Evolutionary conservation across 805 yeast species (phyloP), one percentile per base, ranked within the genome.

Genomic region (Candida boleticola): DNA sequence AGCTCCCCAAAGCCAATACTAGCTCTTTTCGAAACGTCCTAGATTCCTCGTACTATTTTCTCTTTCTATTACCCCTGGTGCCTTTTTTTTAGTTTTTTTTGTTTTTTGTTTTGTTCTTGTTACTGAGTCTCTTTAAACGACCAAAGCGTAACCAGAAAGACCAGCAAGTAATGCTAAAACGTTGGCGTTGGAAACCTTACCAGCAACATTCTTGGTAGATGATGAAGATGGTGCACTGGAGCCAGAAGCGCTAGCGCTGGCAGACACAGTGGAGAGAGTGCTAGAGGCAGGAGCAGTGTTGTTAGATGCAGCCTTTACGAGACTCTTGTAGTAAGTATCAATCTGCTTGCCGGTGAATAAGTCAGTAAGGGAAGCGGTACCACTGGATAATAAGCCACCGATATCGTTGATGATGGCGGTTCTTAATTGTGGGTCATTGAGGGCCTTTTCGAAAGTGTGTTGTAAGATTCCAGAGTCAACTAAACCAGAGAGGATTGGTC

Each of bases 381-480:
- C 55, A 11, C 36, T 26, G 10, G 47, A 45, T 35, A 58, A 54
- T 36, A 58, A 44, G 16, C 45, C 29, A 22, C 55, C 57, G 35
- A 60, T 42, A 40, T 56, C 55, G 19, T 45, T 41, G 6, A 56
- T 44, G 27, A 57, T 43, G 5, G 66, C 63, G n/a, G 40, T 21
- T 41, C 48, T 49, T 31, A 62, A 55, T 5, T 43, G 44, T 19
- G 39, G 3, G 44, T 61, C 65, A 4, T 43, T 34, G 20, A 57
- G 43, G 27, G 65, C 64, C 46, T 48, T 47, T 32, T 46, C 45
- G 17, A 63, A 32, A 14, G 53, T 47, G 47, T 58, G 39, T 31
- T 44, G 50, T 34, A 63, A 47, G 38, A 63, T 52, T 2, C 60
- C 60, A 19, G 66, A 61, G 19, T 48, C 43, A 37, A 43, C 44